Percentiles rank a stretch among this genome's conserved stretches.
Evolutionary conservation across 169 alveolate genomes (phyloP).

Genomic region (Eimeria maxima): DNA sequence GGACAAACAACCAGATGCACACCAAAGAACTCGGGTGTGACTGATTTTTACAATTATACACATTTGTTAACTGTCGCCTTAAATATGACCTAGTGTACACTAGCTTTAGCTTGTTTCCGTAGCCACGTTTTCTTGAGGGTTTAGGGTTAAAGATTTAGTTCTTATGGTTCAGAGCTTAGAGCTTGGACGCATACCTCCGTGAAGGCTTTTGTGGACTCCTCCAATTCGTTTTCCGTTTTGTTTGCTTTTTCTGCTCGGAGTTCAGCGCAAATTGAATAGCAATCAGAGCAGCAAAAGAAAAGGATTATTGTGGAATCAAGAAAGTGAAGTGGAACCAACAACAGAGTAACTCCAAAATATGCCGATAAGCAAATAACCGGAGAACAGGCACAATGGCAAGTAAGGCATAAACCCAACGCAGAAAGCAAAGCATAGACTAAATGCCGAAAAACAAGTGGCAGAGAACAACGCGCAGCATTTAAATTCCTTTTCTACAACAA

Average conservation of each 20-base stretch:
- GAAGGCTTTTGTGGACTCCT: constrained; percentile 9
- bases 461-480: no score
- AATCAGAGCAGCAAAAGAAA: neutral
- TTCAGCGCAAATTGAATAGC: neutral
- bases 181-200: constrained; percentile 13
- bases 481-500: no score
- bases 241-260: constrained; percentile 9
- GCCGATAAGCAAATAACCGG: neutral
- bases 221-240: constrained; percentile 31
- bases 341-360: neutral
- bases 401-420: neutral
- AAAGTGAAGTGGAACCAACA: neutral
- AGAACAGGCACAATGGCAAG: neutral
- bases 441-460: neutral
- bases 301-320: neutral
- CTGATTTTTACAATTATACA: no score
- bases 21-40: no score
- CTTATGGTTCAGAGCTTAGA: neutral
- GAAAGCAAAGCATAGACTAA: neutral
- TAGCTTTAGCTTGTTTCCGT: neutral
- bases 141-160: neutral
- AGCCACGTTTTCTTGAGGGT: neutral
- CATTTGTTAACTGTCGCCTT: no score
- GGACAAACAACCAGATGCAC: no score
- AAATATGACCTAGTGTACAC: neutral